phyloP scores from a whole-genome alignment of 176 grass and related monocot genomes.

The Aegilops umbellulata region DNA sequence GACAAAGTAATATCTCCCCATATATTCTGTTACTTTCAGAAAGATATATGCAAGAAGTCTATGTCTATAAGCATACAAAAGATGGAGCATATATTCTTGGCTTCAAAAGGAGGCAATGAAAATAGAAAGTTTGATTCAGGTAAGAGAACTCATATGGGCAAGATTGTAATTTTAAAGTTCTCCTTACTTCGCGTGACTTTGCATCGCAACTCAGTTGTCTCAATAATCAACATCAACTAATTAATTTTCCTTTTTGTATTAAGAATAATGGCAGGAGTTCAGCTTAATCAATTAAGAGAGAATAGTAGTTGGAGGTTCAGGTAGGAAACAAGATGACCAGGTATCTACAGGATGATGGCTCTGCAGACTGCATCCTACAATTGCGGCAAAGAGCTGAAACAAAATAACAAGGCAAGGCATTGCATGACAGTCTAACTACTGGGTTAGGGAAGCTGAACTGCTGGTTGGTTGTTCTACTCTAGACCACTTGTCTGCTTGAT shows the following conservation, averaged over 20 bases:
- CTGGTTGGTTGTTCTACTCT: not conserved
- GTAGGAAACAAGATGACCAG: not conserved
- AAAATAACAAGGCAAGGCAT: slow-evolving; percentile 2
- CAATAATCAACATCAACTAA: not conserved
- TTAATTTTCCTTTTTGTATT: not conserved
- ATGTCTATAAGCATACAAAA: slow-evolving; percentile 6
- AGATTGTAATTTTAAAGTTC: not conserved
- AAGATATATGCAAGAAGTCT: slow-evolving; percentile 11
- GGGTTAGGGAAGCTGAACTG: not conserved
- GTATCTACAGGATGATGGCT: not conserved
- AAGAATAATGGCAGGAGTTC: not conserved
- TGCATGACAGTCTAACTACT: not conserved
- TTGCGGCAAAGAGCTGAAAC: not conserved
- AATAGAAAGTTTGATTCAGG: slow-evolving; percentile 7
- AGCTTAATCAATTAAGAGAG: not conserved
- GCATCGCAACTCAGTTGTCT: not conserved
- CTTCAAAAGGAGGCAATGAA: slow-evolving; percentile 19
- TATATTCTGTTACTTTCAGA: slow-evolving; percentile 35
- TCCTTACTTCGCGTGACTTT: not conserved
- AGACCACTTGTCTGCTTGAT: not conserved
- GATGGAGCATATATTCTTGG: slow-evolving; percentile 31
- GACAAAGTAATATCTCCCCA: slow-evolving; percentile 4
- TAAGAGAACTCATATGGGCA: slow-evolving; percentile 10
- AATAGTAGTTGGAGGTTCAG: not conserved
- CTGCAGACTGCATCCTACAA: not conserved